Evolutionary conservation across 2,329 filamentous ascomycete genomes (phyloP).

Genomic region (Talaromyces funiculosus): DNA sequence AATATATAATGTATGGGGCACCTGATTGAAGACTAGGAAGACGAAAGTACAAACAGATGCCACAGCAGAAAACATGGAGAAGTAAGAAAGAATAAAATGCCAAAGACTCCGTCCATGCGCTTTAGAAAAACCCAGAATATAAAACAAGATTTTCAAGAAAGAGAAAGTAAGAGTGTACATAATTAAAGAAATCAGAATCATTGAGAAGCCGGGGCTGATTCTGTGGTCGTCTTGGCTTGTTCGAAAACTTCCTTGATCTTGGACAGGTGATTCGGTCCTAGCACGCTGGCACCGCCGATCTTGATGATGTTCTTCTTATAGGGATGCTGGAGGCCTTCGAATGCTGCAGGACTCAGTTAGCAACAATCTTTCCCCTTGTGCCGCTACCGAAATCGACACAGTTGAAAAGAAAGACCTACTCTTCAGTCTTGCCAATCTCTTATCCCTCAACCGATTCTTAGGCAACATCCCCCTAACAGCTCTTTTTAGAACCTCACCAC

Average conservation of each 20-base stretch:
- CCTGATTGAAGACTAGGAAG: not conserved
- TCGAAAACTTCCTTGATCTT: constrained; percentile 35
- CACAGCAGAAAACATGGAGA: constrained; percentile 8
- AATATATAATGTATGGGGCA: constrained; percentile 12
- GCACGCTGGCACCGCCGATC: constrained; percentile 54
- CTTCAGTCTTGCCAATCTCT: constrained; percentile 81
- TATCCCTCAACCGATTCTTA: constrained; percentile 88
- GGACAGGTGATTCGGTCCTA: constrained; percentile 24
- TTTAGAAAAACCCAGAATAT: constrained; percentile 22
- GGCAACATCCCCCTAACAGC: constrained; percentile 96
- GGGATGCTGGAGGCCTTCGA: constrained; percentile 87
- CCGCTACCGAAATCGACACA: too few relatives aligned
- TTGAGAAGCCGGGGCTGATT: constrained; percentile 12
- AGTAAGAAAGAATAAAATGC: constrained; percentile 14
- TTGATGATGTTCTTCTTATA: constrained; percentile 82
- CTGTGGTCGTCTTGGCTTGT: constrained; percentile 25
- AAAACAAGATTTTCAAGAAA: constrained; percentile 17
- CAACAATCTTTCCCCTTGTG: not conserved
- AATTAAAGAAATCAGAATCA: constrained; percentile 8
- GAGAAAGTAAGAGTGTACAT: constrained; percentile 8
- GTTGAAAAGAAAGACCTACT: constrained; percentile 35
- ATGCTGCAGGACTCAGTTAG: constrained; percentile 49
- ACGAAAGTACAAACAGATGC: not conserved
- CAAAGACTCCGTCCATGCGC: constrained; percentile 39
- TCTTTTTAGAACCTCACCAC: constrained; percentile 81